These are phyloP conservation scores for Skeletonema grethae DNA, from an alignment of 108 stramenopile genomes.

Conservation along the genomic window DNA sequence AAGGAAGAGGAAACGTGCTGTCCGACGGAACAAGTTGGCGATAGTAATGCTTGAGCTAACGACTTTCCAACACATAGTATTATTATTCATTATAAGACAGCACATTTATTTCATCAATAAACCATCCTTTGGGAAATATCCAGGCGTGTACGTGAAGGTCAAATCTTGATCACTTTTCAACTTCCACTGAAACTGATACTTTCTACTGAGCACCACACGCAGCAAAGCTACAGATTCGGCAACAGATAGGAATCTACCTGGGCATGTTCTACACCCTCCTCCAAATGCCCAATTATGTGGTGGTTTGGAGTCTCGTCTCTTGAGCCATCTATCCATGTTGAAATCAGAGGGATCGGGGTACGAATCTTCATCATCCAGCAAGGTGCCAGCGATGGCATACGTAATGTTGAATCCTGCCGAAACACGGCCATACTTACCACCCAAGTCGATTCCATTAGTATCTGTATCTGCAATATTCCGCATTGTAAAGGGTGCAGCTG, in stretches of 20 bases:
- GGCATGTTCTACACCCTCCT: constrained; percentile 38
- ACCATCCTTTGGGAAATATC: constrained; percentile 38
- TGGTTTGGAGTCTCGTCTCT: neutral
- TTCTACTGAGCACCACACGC: constrained; percentile 16
- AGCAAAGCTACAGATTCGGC: constrained; percentile 24
- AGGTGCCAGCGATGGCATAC: constrained; percentile 38
- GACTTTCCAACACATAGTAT: neutral
- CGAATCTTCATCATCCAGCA: constrained; percentile 19
- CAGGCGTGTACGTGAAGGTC: constrained; percentile 35
- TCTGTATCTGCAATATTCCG: constrained; percentile 16
- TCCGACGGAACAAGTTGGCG: neutral
- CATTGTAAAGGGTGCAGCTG: constrained; percentile 46
- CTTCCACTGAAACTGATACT: constrained; percentile 19
- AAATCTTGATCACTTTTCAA: constrained; percentile 35
- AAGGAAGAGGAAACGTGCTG: neutral
- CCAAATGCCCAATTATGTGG: constrained; percentile 35
- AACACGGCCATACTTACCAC: constrained; percentile 17
- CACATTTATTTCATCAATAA: constrained; percentile 9
- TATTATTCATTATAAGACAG: neutral
- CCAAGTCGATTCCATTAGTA: constrained; percentile 25
- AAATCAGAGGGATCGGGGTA: constrained; percentile 16
- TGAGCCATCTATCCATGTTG: constrained; percentile 27
- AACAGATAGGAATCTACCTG: constrained; percentile 33
- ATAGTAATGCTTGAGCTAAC: neutral
- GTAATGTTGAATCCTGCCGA: constrained; percentile 25